These are phyloP conservation scores for Populus hybrid DNA, from an alignment of 441 rosid species.

Conservation along the genomic window DNA sequence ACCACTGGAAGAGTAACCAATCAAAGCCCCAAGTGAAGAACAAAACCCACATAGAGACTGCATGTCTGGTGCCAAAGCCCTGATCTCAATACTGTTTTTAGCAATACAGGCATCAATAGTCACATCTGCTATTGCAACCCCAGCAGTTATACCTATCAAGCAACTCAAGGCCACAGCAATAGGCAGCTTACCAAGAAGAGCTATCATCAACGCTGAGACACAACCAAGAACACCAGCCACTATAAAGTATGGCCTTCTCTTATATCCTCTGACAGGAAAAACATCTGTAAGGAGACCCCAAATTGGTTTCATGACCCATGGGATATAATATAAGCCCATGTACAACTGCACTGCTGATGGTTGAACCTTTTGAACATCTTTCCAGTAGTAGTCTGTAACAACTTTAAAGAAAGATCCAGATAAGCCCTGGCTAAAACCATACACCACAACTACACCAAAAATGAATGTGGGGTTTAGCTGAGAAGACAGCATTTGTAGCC, in stretches of 20 bases:
- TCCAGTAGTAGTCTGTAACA: conserved; percentile 73
- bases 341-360: conserved; percentile 69
- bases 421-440: conserved; percentile 79
- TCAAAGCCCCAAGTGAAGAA: conserved; percentile 69
- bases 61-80: conserved; percentile 71
- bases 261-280: conserved; percentile 65
- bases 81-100: conserved; percentile 53
- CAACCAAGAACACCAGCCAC: conserved; percentile 62
- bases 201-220: conserved; percentile 48
- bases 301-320: conserved; percentile 80
- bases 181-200: conserved; percentile 43
- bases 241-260: conserved; percentile 69
- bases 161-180: conserved; percentile 52
- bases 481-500: conserved; percentile 68
- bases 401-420: conserved; percentile 69
- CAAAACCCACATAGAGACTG: conserved; percentile 79
- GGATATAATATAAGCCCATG: conserved; percentile 66
- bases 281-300: conserved; percentile 85
- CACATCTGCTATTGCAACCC: conserved; percentile 78
- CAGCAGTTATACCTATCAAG: conserved; percentile 60
- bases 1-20: conserved; percentile 56
- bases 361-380: conserved; percentile 67
- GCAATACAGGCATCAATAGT: conserved; percentile 89
- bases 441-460: conserved; percentile 57
- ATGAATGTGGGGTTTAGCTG: conserved; percentile 59